Evolutionary conservation across 768 basidiomycete species (phyloP), one percentile per base, ranked within the genome.

Genomic region (Trametes elegans): DNA sequence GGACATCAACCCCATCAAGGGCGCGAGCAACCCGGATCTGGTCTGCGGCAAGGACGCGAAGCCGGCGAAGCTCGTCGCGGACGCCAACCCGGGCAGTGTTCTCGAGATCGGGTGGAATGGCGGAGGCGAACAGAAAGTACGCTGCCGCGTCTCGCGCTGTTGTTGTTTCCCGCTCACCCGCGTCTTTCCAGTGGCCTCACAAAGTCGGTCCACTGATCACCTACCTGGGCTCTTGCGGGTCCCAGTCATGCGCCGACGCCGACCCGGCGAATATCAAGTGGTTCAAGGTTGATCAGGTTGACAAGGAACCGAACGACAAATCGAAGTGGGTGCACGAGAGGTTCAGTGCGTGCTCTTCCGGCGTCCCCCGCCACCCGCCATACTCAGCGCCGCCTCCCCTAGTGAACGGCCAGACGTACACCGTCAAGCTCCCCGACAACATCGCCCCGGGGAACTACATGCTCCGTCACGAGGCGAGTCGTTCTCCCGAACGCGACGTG

Each of bases 401-500:
- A 66, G 66, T 58, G 54, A 54, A 62, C 34, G 64, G 67, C 27
- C 62, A 62, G 16, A 58, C 70, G 19, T 62, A 61, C 61, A 59
- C 62, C 23, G 42, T 74, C 39, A 73, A 65, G 3, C 65, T 77
- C 32, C 74, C 73, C 7, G 34, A 55, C 19, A 79, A 76, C 41
- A 66, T 93, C 48, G 74, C 82, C 0, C 71, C 86, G 3, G 90
- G 90, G 2, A 81, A 87, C 61, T 91, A 91, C 68, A 74, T 92
- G 55, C 68, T 91, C 64, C 85, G 90, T 2, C 85, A 90, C 68
- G 90, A 92, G 66, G 58, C 55, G 35, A n/a, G n/a, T n/a, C n/a
- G n/a, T n/a, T n/a, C n/a, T n/a, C n/a, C n/a, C 54, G 42, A 43
- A 61, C 50, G 3, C 34, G 61, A 21, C 59, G 57, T 36, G 14